Conservation (phyloP, 257 asterid species). For the Solanum ahanhuiri region DNA sequence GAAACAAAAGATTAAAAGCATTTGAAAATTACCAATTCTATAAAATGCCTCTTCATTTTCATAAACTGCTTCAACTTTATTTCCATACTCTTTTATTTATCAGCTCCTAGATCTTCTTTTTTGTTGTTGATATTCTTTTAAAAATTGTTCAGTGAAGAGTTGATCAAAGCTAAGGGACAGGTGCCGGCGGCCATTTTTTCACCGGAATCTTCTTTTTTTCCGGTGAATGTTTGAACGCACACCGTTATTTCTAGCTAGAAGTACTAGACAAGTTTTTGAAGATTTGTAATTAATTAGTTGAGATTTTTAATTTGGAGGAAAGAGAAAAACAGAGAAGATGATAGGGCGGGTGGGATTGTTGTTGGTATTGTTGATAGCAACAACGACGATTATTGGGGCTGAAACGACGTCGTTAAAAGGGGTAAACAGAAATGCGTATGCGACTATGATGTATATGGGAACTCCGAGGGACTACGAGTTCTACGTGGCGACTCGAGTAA, state of each 20-base stretch:
- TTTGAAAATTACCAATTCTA: background rate
- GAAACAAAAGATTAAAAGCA: background rate
- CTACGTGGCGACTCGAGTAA: slow-evolving; percentile 79
- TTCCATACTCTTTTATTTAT: background rate
- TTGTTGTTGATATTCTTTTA: background rate
- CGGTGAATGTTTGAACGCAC: background rate
- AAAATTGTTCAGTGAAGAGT: background rate
- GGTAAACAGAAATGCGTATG: slow-evolving; percentile 59
- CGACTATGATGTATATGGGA: slow-evolving; percentile 98
- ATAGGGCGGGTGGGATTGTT: background rate
- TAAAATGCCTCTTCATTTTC: background rate
- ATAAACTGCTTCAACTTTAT: background rate
- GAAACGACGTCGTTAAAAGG: background rate
- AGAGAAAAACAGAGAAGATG: background rate
- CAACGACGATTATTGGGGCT: background rate
- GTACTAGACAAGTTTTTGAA: background rate
- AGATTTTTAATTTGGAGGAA: background rate
- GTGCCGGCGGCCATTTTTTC: background rate
- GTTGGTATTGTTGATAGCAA: slow-evolving; percentile 1
- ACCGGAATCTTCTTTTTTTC: background rate
- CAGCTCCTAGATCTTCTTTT: background rate
- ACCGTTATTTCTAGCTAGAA: background rate
- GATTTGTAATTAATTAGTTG: background rate
- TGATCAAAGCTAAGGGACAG: background rate
- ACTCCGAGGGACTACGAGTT: slow-evolving; percentile 96